phyloP scores from a whole-genome alignment of 352 stramenopile genomes.

The Peronospora belbahrii region DNA sequence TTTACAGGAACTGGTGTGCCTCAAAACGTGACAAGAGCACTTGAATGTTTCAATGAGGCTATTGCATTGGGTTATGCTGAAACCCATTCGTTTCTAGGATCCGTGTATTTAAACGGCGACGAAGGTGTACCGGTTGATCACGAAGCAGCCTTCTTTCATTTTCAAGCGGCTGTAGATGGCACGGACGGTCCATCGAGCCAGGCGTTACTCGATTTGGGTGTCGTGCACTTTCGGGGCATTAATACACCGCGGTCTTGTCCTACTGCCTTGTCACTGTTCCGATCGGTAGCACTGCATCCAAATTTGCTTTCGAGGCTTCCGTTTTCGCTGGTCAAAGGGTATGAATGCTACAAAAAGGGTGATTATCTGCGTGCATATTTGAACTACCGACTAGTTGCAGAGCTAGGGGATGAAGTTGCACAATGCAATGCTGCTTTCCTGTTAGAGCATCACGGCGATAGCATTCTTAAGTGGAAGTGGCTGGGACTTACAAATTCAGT shows the following conservation, averaged over 20 bases:
- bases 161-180: slow-evolving; percentile 39
- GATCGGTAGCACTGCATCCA: slow-evolving; percentile 49
- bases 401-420: slow-evolving; percentile 59
- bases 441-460: slow-evolving; percentile 46
- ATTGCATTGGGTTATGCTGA: slow-evolving; percentile 50
- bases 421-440: slow-evolving; percentile 66
- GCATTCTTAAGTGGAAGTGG: slow-evolving; percentile 31
- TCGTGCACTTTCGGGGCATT: slow-evolving; percentile 64
- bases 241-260: slow-evolving; percentile 43
- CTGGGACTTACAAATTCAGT: slow-evolving; percentile 10
- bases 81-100: slow-evolving; percentile 62
- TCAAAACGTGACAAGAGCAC: slow-evolving; percentile 50
- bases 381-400: slow-evolving; percentile 52
- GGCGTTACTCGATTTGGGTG: slow-evolving; percentile 58
- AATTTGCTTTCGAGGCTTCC: slow-evolving; percentile 39
- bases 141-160: slow-evolving; percentile 49
- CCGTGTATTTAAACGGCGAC: slow-evolving; percentile 52
- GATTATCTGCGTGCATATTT: slow-evolving; percentile 63
- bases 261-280: slow-evolving; percentile 47
- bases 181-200: slow-evolving; percentile 40
- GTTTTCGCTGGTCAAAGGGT: slow-evolving; percentile 62
- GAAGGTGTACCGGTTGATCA: slow-evolving; percentile 46
- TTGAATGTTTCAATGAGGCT: slow-evolving; percentile 54
- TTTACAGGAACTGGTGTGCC: slow-evolving; percentile 41
- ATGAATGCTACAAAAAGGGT: slow-evolving; percentile 51